Evolutionary conservation across 1,139 yeast genomes (phyloP).

Genomic region (Geotrichum histeridarum): DNA sequence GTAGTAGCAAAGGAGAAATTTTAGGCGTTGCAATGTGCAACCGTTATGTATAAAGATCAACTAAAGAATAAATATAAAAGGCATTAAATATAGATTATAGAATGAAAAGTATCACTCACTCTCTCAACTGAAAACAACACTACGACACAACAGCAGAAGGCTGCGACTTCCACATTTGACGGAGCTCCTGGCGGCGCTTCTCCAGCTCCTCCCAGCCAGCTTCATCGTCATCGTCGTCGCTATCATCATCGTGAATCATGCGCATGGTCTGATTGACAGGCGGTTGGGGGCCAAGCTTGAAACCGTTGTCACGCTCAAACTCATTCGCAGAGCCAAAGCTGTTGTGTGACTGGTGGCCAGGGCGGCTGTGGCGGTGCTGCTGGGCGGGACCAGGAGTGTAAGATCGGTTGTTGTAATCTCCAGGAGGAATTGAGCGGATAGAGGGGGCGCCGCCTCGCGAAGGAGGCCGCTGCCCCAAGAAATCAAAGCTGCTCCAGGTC

Average conservation of each 20-base stretch:
- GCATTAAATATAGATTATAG: neutral
- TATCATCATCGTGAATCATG: conserved; percentile 3
- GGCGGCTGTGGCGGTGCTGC: conserved; percentile 6
- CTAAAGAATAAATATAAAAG: neutral
- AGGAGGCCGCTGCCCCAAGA: conserved; percentile 2
- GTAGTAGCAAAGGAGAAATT: no score
- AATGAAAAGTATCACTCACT: neutral
- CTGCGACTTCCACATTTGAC: conserved; percentile 15
- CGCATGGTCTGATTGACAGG: neutral
- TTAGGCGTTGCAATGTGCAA: no score
- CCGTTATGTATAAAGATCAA: no score
- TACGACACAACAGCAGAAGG: neutral
- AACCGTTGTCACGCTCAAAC: neutral
- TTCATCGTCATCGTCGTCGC: conserved; percentile 19
- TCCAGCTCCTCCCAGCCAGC: conserved; percentile 19
- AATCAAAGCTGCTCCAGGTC: conserved; percentile 17
- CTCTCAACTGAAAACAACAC: neutral
- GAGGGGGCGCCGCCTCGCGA: conserved; percentile 27
- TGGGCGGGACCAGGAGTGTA: neutral
- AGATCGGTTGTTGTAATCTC: neutral
- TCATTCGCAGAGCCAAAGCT: conserved; percentile 2
- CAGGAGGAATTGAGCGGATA: conserved; percentile 25
- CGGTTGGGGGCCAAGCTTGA: neutral
- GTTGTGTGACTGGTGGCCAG: conserved; percentile 1
- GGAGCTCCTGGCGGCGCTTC: conserved; percentile 5